These are phyloP conservation scores for Yarrowia sp. DNA, from an alignment of 805 yeast species.

Conservation along the genomic window DNA sequence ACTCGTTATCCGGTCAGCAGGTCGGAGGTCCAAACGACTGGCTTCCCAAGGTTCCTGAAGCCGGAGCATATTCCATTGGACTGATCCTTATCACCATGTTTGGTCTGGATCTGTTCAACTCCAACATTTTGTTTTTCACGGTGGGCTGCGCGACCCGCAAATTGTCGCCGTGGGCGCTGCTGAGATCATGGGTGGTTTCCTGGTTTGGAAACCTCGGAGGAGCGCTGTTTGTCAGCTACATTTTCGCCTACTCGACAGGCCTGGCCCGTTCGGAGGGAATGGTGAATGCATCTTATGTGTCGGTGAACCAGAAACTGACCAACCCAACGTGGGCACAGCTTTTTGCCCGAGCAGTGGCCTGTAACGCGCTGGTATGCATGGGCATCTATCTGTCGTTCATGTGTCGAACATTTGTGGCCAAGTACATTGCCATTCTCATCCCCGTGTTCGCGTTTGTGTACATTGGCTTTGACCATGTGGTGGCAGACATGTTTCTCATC, in stretches of 20 bases:
- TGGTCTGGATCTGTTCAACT: slow-evolving; percentile 37
- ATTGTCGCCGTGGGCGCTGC: background rate
- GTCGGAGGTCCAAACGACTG: slow-evolving; percentile 8
- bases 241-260: slow-evolving; percentile 22
- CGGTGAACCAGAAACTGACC: background rate
- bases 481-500: slow-evolving; percentile 33
- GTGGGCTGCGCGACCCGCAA: slow-evolving; percentile 9
- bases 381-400: slow-evolving; percentile 31
- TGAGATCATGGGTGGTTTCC: slow-evolving; percentile 5
- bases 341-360: slow-evolving; percentile 25
- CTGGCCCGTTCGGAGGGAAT: slow-evolving; percentile 17
- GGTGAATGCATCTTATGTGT: slow-evolving; percentile 8
- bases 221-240: slow-evolving; percentile 16
- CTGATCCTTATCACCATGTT: slow-evolving; percentile 15
- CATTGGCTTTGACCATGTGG: slow-evolving; percentile 27
- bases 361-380: slow-evolving; percentile 25
- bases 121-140: slow-evolving; percentile 35
- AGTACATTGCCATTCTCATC: background rate
- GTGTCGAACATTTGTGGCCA: slow-evolving; percentile 29
- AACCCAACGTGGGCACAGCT: slow-evolving; percentile 13
- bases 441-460: slow-evolving; percentile 27
- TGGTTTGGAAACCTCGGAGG: slow-evolving; percentile 34
- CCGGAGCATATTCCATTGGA: slow-evolving; percentile 9
- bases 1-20: slow-evolving; percentile 13
- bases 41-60: slow-evolving; percentile 12